Evolutionary conservation across 768 basidiomycete genomes (phyloP), one percentile per base, ranked within the genome.

Genomic region (Lactarius evosmus): DNA sequence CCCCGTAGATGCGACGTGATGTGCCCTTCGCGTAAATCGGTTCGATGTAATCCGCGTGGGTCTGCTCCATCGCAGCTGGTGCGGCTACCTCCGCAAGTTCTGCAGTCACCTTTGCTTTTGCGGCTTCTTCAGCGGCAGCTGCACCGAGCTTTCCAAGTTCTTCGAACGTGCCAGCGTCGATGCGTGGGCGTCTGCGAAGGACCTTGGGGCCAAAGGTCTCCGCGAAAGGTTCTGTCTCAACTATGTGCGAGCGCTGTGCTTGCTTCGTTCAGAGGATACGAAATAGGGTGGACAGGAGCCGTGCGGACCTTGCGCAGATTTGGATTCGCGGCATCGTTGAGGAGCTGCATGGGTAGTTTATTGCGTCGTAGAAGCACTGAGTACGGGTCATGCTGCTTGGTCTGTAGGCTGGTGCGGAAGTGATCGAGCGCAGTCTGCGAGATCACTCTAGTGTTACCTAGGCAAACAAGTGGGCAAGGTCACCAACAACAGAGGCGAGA

Each of bases 361-460:
- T 98, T 98, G 63, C 95, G 83, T 63, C 89, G 88, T 56, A 99
- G 75, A 36, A 99, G 83, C 12, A 99, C 96, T 9, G 94, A 95
- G 73, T 98, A 99, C 0, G 97, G 97, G 71, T 98, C 95, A 76
- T 92, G 83, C 70, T 93, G 93, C 74, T 87, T 93, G 14, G 83
- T 79, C 27, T 84, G 81, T 51, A 99, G 83, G 70, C 91, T 93
- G 16, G 91, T 93, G 57, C 96, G 81, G 79, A 99, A 99, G 75
- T 98, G 97, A 72, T 97, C 95, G 70, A 99, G 78, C 16, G 96
- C 95, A 29, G 86, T 90, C 74, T 99, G 96, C 25, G 93, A 95
- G 72, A 99, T 98, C 38, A 98, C 96, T 72, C 97, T 81, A n/a
- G 97, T 98, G 76, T 98, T 98, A 49, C 96, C 95, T 95, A 68